Conservation (phyloP, 441 rosid genomes). For the Gossypium davidsonii region DNA sequence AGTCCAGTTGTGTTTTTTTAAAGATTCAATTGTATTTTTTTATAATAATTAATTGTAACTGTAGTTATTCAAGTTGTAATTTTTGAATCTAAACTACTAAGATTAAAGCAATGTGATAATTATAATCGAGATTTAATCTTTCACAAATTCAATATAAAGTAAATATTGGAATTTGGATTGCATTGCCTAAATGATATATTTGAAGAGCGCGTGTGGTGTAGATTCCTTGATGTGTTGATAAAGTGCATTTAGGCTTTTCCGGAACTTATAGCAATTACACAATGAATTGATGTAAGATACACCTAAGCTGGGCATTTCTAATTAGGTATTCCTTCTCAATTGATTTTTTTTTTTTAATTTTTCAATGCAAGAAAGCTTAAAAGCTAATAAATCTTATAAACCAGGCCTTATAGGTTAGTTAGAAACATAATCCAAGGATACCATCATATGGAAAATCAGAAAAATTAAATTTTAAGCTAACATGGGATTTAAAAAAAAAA, state of each 20-base stretch:
- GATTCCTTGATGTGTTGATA: background rate
- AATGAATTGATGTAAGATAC: background rate
- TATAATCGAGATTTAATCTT: background rate
- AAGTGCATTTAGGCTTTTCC: background rate
- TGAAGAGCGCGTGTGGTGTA: background rate
- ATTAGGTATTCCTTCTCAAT: background rate
- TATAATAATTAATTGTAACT: no score
- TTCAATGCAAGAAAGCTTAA: background rate
- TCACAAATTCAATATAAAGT: background rate
- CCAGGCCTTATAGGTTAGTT: background rate
- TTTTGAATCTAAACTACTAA: no score
- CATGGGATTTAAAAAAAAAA: background rate
- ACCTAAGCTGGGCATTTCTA: background rate
- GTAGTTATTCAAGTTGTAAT: no score
- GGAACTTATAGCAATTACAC: background rate
- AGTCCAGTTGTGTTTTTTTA: no score
- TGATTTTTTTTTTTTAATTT: background rate
- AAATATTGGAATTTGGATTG: background rate
- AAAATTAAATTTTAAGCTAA: background rate
- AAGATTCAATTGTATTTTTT: no score
- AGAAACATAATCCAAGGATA: background rate
- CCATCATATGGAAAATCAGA: background rate
- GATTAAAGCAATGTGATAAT: background rate
- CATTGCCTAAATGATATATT: background rate
- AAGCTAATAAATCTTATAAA: background rate